Evolutionary conservation across 345 rosid species (phyloP).

Genomic region (Eutrema japonicum): DNA sequence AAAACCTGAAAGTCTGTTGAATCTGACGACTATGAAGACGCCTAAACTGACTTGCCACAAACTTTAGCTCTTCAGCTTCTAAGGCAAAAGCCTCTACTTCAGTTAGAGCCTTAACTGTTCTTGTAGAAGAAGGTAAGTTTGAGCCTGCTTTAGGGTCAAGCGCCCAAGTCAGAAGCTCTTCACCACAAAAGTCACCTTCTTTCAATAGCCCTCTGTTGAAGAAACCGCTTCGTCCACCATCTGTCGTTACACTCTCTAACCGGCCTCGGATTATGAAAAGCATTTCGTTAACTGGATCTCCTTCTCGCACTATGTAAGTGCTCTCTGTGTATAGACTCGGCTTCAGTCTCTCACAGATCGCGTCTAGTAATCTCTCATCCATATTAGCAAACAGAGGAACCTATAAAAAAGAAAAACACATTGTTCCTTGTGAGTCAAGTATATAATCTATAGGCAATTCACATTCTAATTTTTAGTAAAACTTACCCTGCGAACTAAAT

Average conservation of each 20-base stretch:
- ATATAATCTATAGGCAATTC: neutral
- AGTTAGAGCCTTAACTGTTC: slow-evolving; percentile 69
- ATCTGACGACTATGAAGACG: slow-evolving; percentile 88
- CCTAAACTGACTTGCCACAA: slow-evolving; percentile 85
- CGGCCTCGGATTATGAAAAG: slow-evolving; percentile 81
- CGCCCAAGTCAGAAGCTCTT: slow-evolving; percentile 93
- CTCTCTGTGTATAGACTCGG: slow-evolving; percentile 77
- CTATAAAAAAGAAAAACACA: slow-evolving; percentile 40
- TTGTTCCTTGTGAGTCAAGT: slow-evolving; percentile 7
- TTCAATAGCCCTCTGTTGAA: slow-evolving; percentile 71
- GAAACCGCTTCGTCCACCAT: slow-evolving; percentile 90
- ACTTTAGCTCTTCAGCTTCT: slow-evolving; percentile 85
- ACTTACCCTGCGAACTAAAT: slow-evolving; percentile 83
- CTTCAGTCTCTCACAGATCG: slow-evolving; percentile 86
- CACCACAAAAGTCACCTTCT: slow-evolving; percentile 86
- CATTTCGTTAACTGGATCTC: slow-evolving; percentile 90
- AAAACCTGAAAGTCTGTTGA: slow-evolving; percentile 84
- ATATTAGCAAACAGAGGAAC: slow-evolving; percentile 86
- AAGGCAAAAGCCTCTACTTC: slow-evolving; percentile 92
- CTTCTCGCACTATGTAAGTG: slow-evolving; percentile 80
- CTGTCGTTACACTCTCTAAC: slow-evolving; percentile 86
- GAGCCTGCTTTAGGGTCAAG: slow-evolving; percentile 78
- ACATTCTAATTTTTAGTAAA: neutral
- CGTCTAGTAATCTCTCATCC: slow-evolving; percentile 86
- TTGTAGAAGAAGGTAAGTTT: slow-evolving; percentile 77